Base-by-base conservation (phyloP, 345 rosid species). In the Arabis hirsuta region DNA sequence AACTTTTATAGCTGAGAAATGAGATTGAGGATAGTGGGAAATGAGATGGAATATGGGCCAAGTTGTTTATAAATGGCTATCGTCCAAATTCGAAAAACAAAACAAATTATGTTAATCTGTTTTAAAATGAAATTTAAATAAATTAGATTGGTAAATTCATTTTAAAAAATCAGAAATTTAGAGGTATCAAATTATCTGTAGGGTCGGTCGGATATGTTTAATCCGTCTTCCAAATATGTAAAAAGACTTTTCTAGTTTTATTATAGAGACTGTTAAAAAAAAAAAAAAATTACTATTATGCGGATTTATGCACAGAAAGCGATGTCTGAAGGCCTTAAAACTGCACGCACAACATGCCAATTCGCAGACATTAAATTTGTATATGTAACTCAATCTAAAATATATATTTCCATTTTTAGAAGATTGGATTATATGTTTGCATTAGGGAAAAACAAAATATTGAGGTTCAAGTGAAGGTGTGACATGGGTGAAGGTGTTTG, bases 1-100 rank as follows among this genome's bases (percentile, higher is more conserved):
- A 29, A 5, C 32, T 29, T 27, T 29, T 29, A 12, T 44, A 7
- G 6, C 31, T 48, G 61, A 50, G 34, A 39, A 58, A 50, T 11
- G 6, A 55, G 38, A 0, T 34, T 34, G 38, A 2, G n/a, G 41
- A 24, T 13, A 7, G 42, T 27, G 9, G 22, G 20, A 60, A 27
- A 71, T 26, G 4, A n/a, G 32, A 41, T 50, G 59, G 36, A 67
- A 56, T 47, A 73, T 65, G 66, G 66, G 59, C 67, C 78, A 58
- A 73, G 41, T 58, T 73, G 46, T 65, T 48, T 65, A 39, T 19
- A 46, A 38, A 38, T 16, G 13, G 34, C 10, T 55, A 1, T 29
- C 41, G 3, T 22, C 13, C 6, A 54, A 52, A 55, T 22, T 22
- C 1, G 1, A 31, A 9, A 8, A 12, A 34, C 8, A 7, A 56